Evolutionary conservation across 257 asterid genomes (phyloP).

Genomic region (Nemophila menziesii): DNA sequence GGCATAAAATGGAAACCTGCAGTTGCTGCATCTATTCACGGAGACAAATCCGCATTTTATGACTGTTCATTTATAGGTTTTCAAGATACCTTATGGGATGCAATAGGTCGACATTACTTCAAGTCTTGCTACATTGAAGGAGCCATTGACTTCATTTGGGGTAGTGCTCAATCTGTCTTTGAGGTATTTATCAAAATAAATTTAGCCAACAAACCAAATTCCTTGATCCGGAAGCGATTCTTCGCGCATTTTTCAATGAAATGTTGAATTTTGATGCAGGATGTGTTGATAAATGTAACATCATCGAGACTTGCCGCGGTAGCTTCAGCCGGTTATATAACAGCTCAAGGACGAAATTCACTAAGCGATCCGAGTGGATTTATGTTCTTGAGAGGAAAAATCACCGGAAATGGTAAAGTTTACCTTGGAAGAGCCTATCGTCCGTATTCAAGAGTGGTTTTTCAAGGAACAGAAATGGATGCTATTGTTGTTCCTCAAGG

Average conservation of each 20-base stretch:
- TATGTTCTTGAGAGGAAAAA: constrained; percentile 8
- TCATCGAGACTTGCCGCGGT: background rate
- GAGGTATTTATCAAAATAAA: constrained; percentile 23
- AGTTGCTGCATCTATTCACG: constrained; percentile 32
- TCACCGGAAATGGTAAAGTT: constrained; percentile 7
- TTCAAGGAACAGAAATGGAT: constrained; percentile 1
- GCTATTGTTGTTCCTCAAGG: constrained; percentile 10
- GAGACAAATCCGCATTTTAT: constrained; percentile 35
- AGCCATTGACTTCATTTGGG: constrained; percentile 45
- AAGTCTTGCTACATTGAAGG: constrained; percentile 35
- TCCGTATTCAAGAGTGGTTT: constrained; percentile 6
- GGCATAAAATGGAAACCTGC: constrained; percentile 14
- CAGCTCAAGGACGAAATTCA: constrained; percentile 26
- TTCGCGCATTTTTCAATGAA: too few relatives aligned
- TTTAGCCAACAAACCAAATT: too few relatives aligned
- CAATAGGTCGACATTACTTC: constrained; percentile 35
- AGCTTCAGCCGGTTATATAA: constrained; percentile 20
- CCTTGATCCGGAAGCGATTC: too few relatives aligned
- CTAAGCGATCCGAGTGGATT: constrained; percentile 10
- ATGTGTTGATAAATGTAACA: constrained; percentile 13
- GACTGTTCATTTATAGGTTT: constrained; percentile 28
- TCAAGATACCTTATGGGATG: constrained; percentile 50
- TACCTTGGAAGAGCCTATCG: constrained; percentile 14
- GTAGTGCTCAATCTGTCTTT: constrained; percentile 38
- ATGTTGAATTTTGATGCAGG: background rate